These are phyloP conservation scores for Exserohilum turcica DNA, from an alignment of 2,329 filamentous ascomycete genomes.

Conservation along the genomic window DNA sequence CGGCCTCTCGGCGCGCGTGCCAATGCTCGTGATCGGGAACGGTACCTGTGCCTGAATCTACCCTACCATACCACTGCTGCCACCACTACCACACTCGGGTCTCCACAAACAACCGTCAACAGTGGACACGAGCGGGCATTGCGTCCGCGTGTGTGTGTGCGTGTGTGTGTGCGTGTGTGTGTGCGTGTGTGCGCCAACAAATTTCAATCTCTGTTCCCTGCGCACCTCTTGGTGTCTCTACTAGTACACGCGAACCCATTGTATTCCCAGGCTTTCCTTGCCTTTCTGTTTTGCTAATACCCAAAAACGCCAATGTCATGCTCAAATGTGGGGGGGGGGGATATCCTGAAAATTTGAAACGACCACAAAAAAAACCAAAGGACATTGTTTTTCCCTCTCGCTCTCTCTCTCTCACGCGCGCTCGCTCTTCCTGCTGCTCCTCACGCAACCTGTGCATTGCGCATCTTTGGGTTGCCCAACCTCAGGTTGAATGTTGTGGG, in stretches of 20 bases:
- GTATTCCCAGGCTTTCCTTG: conserved; percentile 9
- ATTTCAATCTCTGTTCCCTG: conserved; percentile 6
- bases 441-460: conserved; percentile 25
- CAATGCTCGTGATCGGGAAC: not conserved
- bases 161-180: too few relatives aligned
- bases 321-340: conserved; percentile 23
- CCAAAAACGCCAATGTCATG: conserved; percentile 33
- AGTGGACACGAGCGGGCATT: conserved; percentile 3
- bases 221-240: conserved; percentile 11
- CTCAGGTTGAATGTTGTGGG: conserved; percentile 43
- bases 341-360: conserved; percentile 30
- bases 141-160: too few relatives aligned
- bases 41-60: too few relatives aligned
- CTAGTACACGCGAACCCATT: conserved; percentile 6
- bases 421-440: not conserved
- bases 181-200: conserved; percentile 2
- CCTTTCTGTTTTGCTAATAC: conserved; percentile 19
- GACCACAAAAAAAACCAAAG: conserved; percentile 18
- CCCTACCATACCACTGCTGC: too few relatives aligned
- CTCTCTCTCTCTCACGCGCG: not conserved
- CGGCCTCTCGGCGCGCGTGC: not conserved
- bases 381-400: too few relatives aligned
- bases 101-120: conserved; percentile 15
- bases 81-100: conserved; percentile 11
- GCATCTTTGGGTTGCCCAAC: conserved; percentile 34